Conservation (phyloP, 2,329 filamentous ascomycete species). For the Metarhizium guizhouense region DNA sequence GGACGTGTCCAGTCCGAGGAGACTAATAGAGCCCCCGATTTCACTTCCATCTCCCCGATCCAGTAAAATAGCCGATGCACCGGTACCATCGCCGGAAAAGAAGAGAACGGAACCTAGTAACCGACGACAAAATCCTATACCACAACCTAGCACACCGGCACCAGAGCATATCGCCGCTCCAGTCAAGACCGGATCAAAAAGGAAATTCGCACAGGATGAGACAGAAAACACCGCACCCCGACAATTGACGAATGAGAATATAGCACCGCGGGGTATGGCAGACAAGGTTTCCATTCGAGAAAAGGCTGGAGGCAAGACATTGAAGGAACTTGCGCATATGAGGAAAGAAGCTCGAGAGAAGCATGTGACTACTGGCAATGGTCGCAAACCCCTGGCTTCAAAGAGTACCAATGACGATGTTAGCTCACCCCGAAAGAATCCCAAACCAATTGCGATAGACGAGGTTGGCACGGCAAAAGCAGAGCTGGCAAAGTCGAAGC, state of each 20-base stretch:
- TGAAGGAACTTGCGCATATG: slow-evolving; percentile 36
- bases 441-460: slow-evolving; percentile 24
- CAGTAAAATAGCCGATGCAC: slow-evolving; percentile 8
- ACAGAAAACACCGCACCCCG: slow-evolving; percentile 27
- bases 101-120: slow-evolving; percentile 8
- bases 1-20: slow-evolving; percentile 14
- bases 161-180: slow-evolving; percentile 12
- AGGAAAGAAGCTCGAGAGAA: slow-evolving; percentile 31
- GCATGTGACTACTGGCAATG: slow-evolving; percentile 16
- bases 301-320: slow-evolving; percentile 29
- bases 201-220: slow-evolving; percentile 50
- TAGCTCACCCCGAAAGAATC: slow-evolving; percentile 46
- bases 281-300: slow-evolving; percentile 22
- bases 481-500: slow-evolving; percentile 21
- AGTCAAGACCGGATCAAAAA: slow-evolving; percentile 43
- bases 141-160: neutral
- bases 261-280: slow-evolving; percentile 6
- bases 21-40: slow-evolving; percentile 21
- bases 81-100: slow-evolving; percentile 18
- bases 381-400: slow-evolving; percentile 40
- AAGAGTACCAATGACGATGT: slow-evolving; percentile 55
- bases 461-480: slow-evolving; percentile 31
- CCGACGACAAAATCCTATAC: neutral
- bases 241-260: slow-evolving; percentile 19
- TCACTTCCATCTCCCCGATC: slow-evolving; percentile 20